phyloP scores from a whole-genome alignment of 2,329 filamentous ascomycete species.

The Pseudocercospora fijiensis region DNA sequence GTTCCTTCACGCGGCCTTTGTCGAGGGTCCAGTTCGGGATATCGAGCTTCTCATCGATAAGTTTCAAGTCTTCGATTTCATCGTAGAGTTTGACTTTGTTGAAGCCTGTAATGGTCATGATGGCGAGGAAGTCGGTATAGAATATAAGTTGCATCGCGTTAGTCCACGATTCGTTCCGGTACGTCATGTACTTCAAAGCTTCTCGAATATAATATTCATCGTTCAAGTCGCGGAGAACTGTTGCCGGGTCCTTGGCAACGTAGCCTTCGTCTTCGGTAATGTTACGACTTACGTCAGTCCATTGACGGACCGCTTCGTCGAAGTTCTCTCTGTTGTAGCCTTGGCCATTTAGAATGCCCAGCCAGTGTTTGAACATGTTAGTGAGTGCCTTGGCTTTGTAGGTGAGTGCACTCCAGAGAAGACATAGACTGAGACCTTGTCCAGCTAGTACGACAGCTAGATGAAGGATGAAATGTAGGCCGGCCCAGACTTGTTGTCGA shows the following conservation, averaged over 20 bases:
- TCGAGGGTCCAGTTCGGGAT: background rate
- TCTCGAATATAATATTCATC: background rate
- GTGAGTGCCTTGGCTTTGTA: background rate
- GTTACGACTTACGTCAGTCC: background rate
- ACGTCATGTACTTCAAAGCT: background rate
- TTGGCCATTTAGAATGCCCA: background rate
- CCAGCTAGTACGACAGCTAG: background rate
- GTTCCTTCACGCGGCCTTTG: background rate
- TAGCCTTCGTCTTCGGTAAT: background rate
- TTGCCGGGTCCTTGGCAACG: background rate
- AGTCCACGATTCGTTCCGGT: background rate
- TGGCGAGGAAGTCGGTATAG: background rate
- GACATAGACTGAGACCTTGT: background rate
- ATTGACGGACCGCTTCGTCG: background rate
- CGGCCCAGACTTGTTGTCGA: slow-evolving; percentile 27
- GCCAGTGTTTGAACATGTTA: background rate
- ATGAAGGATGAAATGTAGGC: slow-evolving; percentile 20
- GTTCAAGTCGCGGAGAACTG: background rate
- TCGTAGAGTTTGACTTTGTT: background rate
- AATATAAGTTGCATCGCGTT: background rate
- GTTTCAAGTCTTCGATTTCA: background rate
- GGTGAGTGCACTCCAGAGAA: background rate
- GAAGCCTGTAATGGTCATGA: background rate
- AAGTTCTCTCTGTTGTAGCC: background rate
- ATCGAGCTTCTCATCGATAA: background rate